Evolutionary conservation across 345 rosid genomes (phyloP).

Genomic region (Melaleuca alternifolia): DNA sequence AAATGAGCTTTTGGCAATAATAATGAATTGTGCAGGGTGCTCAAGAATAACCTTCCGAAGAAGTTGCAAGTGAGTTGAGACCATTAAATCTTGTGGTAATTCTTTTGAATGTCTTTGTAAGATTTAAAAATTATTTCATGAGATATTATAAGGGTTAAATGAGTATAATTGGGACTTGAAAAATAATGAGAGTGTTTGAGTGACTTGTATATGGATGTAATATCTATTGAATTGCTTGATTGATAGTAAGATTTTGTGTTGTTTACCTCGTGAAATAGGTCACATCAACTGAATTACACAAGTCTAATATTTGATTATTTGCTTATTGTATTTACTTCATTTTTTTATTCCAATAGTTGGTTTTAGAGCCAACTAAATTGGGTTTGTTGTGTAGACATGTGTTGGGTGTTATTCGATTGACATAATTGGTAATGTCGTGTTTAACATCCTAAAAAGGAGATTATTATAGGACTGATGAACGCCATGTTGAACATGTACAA

Average conservation of each 20-base stretch:
- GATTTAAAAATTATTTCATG: neutral
- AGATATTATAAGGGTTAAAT: neutral
- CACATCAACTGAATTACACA: no score
- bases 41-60: neutral
- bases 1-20: neutral
- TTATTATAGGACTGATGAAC: neutral
- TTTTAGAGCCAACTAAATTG: no score
- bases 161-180: neutral
- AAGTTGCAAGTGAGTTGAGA: neutral
- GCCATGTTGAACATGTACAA: neutral
- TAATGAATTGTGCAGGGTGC: neutral
- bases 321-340: neutral
- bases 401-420: neutral
- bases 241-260: no score
- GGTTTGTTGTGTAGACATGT: neutral
- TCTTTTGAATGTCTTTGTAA: neutral
- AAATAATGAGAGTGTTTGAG: neutral
- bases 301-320: no score
- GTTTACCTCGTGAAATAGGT: neutral
- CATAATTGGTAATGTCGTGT: no score
- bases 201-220: neutral
- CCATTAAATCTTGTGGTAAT: neutral
- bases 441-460: neutral
- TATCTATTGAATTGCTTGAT: no score
- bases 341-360: no score